Evolutionary conservation across 2,329 filamentous ascomycete genomes (phyloP), one percentile per base, ranked within the genome.

Genomic region (Botrytis sinoallii): DNA sequence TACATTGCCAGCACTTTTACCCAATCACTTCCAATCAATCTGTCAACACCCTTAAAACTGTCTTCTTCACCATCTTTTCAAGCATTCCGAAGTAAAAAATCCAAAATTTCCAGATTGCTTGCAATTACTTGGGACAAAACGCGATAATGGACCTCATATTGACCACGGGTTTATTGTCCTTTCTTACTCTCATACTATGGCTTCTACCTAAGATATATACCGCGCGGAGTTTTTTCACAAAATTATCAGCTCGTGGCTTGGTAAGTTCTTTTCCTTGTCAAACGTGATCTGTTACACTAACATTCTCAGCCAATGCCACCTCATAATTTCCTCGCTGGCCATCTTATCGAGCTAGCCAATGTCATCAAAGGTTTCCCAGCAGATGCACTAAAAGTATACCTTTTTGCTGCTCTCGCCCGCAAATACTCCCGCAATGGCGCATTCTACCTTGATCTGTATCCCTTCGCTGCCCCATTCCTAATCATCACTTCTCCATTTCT

Each of bases 401-500:
- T 75, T 18, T 72, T 78, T 16, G 73, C 63, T 20, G 74, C 74
- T 32, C 57, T 77, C 18, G 60, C 70, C 10, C 74, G 73, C 25
- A 16, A 70, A n/a, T 77, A 76, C 29, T 52, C 65, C 1, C 74
- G 75, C 32, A 70, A 72, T 32, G 76, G 75, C 48, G 70, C 68
- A 1, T 77, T 73, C 46, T 79, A 78, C 63, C 52, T 79, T 40
- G 78, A 79, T 59, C 35, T 77, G 4, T 79, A 77, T 75, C 78
- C 78, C 9, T 76, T 78, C 46, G 42, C 55, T 22, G 64, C 44
- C 29, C 76, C 77, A 14, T 73, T 75, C 22, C 48, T 78, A 5
- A 52, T 78, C 48, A 70, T 79, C 14, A 69, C 72, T 29, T 75
- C 75, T 22, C 75, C 78, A 1, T 72, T 73, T 1, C 57, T 77